Evolutionary conservation across 306 rosid genomes (phyloP), one percentile per base, ranked within the genome.

Genomic region (Lablab purpureus): DNA sequence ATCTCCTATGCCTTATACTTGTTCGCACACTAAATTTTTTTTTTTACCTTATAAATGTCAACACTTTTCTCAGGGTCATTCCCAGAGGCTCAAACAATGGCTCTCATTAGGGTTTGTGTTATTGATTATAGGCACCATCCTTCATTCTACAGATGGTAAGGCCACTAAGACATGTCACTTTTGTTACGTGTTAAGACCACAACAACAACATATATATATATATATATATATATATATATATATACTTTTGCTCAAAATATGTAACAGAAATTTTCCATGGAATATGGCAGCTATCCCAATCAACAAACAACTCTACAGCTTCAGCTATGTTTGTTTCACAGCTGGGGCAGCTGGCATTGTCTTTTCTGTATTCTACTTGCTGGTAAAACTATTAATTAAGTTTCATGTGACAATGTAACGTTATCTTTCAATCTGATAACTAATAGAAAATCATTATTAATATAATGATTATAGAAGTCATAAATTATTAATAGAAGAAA

Each of bases 251-350:
- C 14, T 30, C 3, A 22, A n/a, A 36, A 15, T 79, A 15, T 82
- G 49, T 49, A 18, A 27, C 56, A 62, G 4, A 62, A 6, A 4
- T 17, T 73, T 47, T 59, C 32, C 15, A 21, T 54, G 47, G 10
- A 62, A 70, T 81, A 34, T 0, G 37, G 93, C 90, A 92, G 97
- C 96, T 12, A 87, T 94, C 82, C 98, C 98, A 34, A 75, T 94
- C 52, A 94, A 94, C 83, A 94, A 94, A 86, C 97, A 94, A 80
- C 90, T 91, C 27, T 91, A 91, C 79, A 94, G 98, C 81, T 81
- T 90, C 86, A 89, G 98, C 91, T 94, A 92, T 59, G 94, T 91
- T 60, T 94, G 94, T 82, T 89, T 91, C 96, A 94, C 98, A 17
- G 96, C 90, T 14, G 97, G 96, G 23, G 90, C 94, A 47, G 97